Percentiles rank a stretch among this genome's conserved stretches.
Evolutionary conservation across 257 asterid genomes (phyloP).

Genomic region (Sherardia arvensis): DNA sequence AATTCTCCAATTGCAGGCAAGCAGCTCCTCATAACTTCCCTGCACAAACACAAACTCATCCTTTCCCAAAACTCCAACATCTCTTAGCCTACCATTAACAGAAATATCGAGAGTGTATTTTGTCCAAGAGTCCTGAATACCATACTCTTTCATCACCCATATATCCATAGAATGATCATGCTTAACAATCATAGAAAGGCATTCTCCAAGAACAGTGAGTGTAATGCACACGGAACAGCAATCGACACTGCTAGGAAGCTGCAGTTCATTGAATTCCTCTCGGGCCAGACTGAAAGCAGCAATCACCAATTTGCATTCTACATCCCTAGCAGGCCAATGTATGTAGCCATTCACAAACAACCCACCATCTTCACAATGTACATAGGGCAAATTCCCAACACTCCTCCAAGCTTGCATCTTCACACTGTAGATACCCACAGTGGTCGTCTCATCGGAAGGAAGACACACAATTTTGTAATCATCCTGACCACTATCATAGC

Average conservation of each 20-base stretch:
- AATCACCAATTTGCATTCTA: no score
- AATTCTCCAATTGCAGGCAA: no score
- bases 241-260: background rate
- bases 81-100: no score
- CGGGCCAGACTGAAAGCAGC: background rate
- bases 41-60: no score
- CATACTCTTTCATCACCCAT: background rate
- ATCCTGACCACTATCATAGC: background rate
- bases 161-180: no score
- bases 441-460: background rate
- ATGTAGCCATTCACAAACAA: background rate
- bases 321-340: background rate
- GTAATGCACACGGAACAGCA: no score
- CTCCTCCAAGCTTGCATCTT: background rate
- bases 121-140: background rate
- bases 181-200: background rate
- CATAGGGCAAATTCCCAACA: background rate
- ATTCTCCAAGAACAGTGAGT: background rate
- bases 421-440: background rate
- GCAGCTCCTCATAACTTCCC: no score
- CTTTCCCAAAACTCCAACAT: no score
- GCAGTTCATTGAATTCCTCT: background rate
- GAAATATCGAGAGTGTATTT: background rate
- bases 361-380: background rate
- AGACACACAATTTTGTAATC: background rate